A percentile compares a stretch with the other conserved stretches of the same genome.
phyloP scores from a whole-genome alignment of 228 moss, liverwort and hornwort genomes.

The Sphagnum magellanicum region DNA sequence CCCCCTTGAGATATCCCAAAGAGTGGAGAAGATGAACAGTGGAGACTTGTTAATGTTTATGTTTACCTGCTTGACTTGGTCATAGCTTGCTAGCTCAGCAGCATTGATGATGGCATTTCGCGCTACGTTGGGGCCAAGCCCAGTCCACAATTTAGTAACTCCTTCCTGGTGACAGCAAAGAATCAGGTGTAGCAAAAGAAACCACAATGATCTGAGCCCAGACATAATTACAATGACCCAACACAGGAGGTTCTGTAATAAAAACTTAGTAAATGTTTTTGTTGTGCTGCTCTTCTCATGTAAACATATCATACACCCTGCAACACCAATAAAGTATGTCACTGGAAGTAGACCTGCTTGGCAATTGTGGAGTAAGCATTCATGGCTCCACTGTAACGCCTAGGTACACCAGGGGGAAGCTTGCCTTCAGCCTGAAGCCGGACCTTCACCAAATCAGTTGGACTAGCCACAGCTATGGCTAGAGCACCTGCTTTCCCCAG shows the following conservation, averaged over 20 bases:
- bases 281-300: too few relatives aligned
- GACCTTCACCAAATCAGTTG: constrained; percentile 98
- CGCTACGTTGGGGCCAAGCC: constrained; percentile 94
- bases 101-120: constrained; percentile 97
- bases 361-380: constrained; percentile 92
- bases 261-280: too few relatives aligned
- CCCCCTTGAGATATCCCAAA: background rate
- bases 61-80: constrained; percentile 93
- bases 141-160: constrained; percentile 84
- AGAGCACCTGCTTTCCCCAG: constrained; percentile 58
- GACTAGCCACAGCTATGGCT: constrained; percentile 86
- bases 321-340: too few relatives aligned
- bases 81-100: constrained; percentile 96
- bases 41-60: background rate
- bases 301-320: too few relatives aligned
- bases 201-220: too few relatives aligned
- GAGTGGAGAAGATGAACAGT: too few relatives aligned
- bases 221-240: too few relatives aligned
- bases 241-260: too few relatives aligned
- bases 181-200: too few relatives aligned
- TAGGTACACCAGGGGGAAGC: constrained; percentile 79
- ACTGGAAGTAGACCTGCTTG: constrained; percentile 49
- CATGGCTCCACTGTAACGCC: constrained; percentile 90
- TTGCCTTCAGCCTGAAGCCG: constrained; percentile 97
- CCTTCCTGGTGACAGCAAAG: constrained; percentile 60